Evolutionary conservation across 2,329 filamentous ascomycete genomes (phyloP), one percentile per base, ranked within the genome.

Genomic region (Ophiognomonia clavigignenti-juglandacearum): DNA sequence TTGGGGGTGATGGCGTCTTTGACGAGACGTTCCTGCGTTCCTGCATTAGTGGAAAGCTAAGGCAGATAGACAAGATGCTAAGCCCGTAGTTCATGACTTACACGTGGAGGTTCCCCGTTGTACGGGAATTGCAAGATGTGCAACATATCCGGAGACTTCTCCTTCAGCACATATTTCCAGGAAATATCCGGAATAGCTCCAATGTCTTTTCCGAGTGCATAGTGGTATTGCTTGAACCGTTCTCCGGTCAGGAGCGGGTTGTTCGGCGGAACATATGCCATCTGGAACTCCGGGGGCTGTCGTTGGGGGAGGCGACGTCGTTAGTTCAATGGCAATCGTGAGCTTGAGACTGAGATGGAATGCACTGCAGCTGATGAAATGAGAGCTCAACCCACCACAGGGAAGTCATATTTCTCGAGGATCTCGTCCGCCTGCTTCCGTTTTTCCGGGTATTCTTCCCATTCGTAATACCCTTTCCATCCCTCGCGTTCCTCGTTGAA

Each of bases 361-460:
- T n/a, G 13, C n/a, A 6, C 3, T 23, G 18, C 2, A 6, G 54
- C 16, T 31, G 22, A 53, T 53, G 7, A 60, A 54, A 23, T 54
- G n/a, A n/a, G n/a, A n/a, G n/a, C n/a, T n/a, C n/a, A n/a, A n/a
- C n/a, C n/a, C n/a, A n/a, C n/a, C n/a, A n/a, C 50, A 31, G 72
- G 70, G 60, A 83, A 74, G 49, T 74, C 63, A 40, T 80, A 74
- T 42, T 65, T 65, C 20, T 65, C 64, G 13, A 84, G 58, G 39
- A 84, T 74, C 46, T 78, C 70, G 39, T 75, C 71, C 0, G 79
- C 83, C 38, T 73, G 66, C 22, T 69, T 71, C 56, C 83, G 84
- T 62, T 85, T 86, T 39, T 85, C 80, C 0, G 83, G 83, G 45
- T 85, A 83, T 11, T 78, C 72, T 58, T 86, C 83, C 83, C 82